These are phyloP conservation scores for Brassica cretica DNA, from an alignment of 345 rosid species.

Conservation along the genomic window DNA sequence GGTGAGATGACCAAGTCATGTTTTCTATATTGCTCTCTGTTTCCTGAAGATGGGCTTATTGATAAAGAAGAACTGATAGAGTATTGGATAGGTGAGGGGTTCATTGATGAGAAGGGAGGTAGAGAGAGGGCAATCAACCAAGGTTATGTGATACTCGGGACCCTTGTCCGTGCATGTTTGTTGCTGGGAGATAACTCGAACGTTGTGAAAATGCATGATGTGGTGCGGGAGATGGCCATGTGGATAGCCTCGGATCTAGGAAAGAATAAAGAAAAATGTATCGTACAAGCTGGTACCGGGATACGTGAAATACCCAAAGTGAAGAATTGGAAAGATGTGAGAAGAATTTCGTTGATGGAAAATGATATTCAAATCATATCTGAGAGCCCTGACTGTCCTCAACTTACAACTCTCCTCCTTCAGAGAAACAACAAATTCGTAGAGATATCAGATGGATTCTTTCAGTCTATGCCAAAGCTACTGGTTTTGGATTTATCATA, in stretches of 20 bases:
- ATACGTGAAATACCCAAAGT: neutral
- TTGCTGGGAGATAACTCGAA: neutral
- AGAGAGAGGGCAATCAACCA: neutral
- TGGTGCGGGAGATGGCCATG: neutral
- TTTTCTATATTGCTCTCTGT: neutral
- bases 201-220: conserved; percentile 2
- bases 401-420: neutral
- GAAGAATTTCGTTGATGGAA: neutral
- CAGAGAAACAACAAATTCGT: no score
- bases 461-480: conserved; percentile 34
- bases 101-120: neutral
- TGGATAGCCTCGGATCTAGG: neutral
- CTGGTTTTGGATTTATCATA: conserved; percentile 35
- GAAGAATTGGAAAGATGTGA: neutral
- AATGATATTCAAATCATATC: neutral
- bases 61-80: neutral
- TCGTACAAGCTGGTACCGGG: neutral
- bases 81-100: neutral
- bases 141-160: neutral
- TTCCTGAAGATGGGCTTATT: neutral
- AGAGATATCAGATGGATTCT: conserved; percentile 17
- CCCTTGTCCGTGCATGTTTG: neutral
- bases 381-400: neutral
- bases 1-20: neutral
- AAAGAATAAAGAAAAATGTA: neutral